Evolutionary conservation across 2,329 filamentous ascomycete species (phyloP), one percentile per base, ranked within the genome.

Genomic region (Hypoxylon sp.): DNA sequence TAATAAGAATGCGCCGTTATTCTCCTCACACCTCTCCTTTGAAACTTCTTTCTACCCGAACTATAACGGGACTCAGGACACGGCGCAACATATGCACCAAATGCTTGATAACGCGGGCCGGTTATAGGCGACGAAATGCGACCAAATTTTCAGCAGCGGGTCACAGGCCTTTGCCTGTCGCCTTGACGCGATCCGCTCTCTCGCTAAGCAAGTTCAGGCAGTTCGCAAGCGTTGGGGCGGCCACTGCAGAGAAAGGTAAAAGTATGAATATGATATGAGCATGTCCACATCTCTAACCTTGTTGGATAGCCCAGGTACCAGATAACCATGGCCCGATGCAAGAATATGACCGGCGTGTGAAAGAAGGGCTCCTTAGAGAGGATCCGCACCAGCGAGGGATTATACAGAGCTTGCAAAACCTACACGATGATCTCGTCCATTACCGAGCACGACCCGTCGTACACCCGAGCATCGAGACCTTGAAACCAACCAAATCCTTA

Each of bases 331-430:
- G 94, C 0, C 96, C 96, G 2, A 86, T 98, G 75, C 87, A 90
- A 70, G 95, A 98, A 80, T 99, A 99, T 79, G 91, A 98, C 78
- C 85, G 86, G 65, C 88, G 95, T 50, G 94, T 99, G 7, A 84
- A 89, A 50, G 82, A 85, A 46, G 93, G 94, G 10, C 83, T 88
- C 52, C 79, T 99, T 70, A 87, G 91, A 70, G 93, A 98, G 78
- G 96, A 99, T 78, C 89, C 93, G 71, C 93, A 98, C 80, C 96
- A 99, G 80, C 85, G 96, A 85, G 93, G 90, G 45, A 95, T 99
- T 73, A 94, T 99, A 73, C 89, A 96, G 77, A 92, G 89, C 75
- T 85, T 99, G 5, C 93, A 99, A 80, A 90, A 94, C 77, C 88
- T 99, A 11, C 93, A 98, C 80, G 89, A 97, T 66, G 93, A 93